Percentiles rank a stretch among this genome's conserved stretches.
These are phyloP conservation scores for Bipolaris gigantea DNA, from an alignment of 2,329 filamentous ascomycete genomes.

Conservation along the genomic window DNA sequence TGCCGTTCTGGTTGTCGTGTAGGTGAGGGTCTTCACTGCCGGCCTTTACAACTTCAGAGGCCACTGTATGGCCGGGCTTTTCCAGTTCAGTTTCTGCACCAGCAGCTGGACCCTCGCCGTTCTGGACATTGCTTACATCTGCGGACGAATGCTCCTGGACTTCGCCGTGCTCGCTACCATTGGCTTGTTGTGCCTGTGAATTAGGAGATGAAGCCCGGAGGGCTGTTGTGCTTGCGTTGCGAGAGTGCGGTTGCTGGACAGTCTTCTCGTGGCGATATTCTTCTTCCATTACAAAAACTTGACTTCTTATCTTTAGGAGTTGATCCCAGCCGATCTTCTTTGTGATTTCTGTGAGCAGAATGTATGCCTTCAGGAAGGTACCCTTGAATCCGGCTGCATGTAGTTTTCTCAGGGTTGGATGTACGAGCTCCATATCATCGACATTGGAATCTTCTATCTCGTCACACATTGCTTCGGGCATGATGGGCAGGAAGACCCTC, in stretches of 20 bases:
- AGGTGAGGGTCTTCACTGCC: slow-evolving; percentile 63
- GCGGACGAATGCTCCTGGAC: slow-evolving; percentile 21
- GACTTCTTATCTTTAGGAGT: slow-evolving; percentile 88
- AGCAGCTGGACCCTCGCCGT: slow-evolving; percentile 32
- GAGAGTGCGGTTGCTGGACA: slow-evolving; percentile 50
- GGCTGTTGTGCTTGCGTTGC: slow-evolving; percentile 78
- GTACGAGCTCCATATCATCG: slow-evolving; percentile 80
- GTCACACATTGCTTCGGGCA: slow-evolving; percentile 86
- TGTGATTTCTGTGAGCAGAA: slow-evolving; percentile 91
- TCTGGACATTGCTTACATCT: slow-evolving; percentile 36
- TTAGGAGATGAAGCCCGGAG: slow-evolving; percentile 66
- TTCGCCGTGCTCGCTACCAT: slow-evolving; percentile 42
- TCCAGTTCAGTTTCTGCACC: slow-evolving; percentile 57
- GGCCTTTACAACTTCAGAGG: slow-evolving; percentile 74
- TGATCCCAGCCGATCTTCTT: slow-evolving; percentile 98
- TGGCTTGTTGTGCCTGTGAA: slow-evolving; percentile 39
- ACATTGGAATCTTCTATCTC: slow-evolving; percentile 91
- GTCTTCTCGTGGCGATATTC: slow-evolving; percentile 87
- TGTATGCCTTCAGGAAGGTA: slow-evolving; percentile 93
- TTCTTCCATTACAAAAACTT: slow-evolving; percentile 99
- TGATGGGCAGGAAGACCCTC: slow-evolving; percentile 81
- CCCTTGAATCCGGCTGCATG: slow-evolving; percentile 89
- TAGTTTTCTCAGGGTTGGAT: slow-evolving; percentile 81
- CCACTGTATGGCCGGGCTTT: slow-evolving; percentile 77
- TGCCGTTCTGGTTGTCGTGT: slow-evolving; percentile 45